Evolutionary conservation across 1,139 yeast species (phyloP).

Genomic region (Yamadazyma taylorii): DNA sequence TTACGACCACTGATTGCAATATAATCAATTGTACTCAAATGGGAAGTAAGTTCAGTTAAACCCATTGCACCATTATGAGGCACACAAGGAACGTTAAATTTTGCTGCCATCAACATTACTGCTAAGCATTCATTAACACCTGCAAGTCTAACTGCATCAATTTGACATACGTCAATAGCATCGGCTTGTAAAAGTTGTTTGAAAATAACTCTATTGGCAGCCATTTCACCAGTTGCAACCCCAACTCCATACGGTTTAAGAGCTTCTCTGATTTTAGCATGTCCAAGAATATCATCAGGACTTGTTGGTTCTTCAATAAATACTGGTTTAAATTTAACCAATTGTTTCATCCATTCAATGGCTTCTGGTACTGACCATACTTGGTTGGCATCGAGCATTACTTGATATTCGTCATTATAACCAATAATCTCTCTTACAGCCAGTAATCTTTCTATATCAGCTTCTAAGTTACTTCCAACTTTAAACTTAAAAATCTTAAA

Average conservation of each 20-base stretch:
- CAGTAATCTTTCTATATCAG: slow-evolving; percentile 29
- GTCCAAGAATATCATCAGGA: slow-evolving; percentile 40
- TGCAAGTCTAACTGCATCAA: slow-evolving; percentile 39
- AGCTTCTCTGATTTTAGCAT: slow-evolving; percentile 32
- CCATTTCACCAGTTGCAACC: slow-evolving; percentile 44
- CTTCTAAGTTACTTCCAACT: slow-evolving; percentile 36
- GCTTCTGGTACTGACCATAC: slow-evolving; percentile 44
- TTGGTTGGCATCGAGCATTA: slow-evolving; percentile 27
- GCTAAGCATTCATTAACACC: slow-evolving; percentile 40
- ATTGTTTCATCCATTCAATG: slow-evolving; percentile 34
- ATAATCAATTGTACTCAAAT: slow-evolving; percentile 38
- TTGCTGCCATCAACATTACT: slow-evolving; percentile 36
- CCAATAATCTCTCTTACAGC: slow-evolving; percentile 41
- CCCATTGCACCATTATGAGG: slow-evolving; percentile 45
- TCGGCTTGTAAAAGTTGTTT: slow-evolving; percentile 34
- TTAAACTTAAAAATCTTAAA: slow-evolving; percentile 40
- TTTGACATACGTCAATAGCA: slow-evolving; percentile 36
- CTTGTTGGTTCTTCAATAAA: slow-evolving; percentile 43
- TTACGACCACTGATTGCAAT: slow-evolving; percentile 28
- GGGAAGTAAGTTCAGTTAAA: slow-evolving; percentile 39
- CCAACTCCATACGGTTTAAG: slow-evolving; percentile 33
- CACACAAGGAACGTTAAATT: slow-evolving; percentile 34
- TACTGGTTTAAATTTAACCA: slow-evolving; percentile 35
- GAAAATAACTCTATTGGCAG: slow-evolving; percentile 38
- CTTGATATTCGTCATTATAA: slow-evolving; percentile 30